Evolutionary conservation across 176 grass and related monocot genomes (phyloP), one percentile per base, ranked within the genome.

Genomic region (Stipa capillata): DNA sequence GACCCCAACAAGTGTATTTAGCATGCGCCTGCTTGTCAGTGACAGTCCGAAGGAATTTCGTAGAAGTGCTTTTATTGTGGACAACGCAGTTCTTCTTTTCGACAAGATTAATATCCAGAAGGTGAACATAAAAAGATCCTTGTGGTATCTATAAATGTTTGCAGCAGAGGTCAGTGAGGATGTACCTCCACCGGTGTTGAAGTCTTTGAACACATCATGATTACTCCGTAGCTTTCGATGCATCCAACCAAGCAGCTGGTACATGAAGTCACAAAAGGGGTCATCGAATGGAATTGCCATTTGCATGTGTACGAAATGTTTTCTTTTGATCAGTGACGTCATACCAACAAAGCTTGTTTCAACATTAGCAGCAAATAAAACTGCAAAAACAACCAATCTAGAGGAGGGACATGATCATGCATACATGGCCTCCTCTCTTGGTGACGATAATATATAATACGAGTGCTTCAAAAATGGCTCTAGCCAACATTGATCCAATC

Each of bases 181-280:
- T 37, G 68, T 83, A 98, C 92, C 88, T 68, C 80, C 86, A 45
- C 54, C 16, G n/a, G 47, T 33, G n/a, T 34, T 61, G 61, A 81
- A 91, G 20, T 94, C 95, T 80, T 94, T 94, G 42, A 94, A 83
- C 4, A 80, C 90, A 56, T 99, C 96, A 69, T 89, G 78, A 81
- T 79, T 87, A 36, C 84, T 93, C 69, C 92, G 87, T 44, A 99
- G 73, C 51, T 93, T 99, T 2, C 92, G 86, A 69, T 99, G 96
- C 96, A 99, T 99, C 96, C 96, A 99, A 78, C 90, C 96, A 2
- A 95, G 84, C 48, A 99, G 74, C 96, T 99, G 85, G 40, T 8
- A 70, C 18, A 82, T 15, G 33, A 68, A 68, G 20, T 47, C n/a
- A 87, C 5, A 21, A 7, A 48, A 61, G 20, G 25, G 33, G 23